Evolutionary conservation across 2,329 filamentous ascomycete species (phyloP).

Genomic region (Dothideomycetes sp.): DNA sequence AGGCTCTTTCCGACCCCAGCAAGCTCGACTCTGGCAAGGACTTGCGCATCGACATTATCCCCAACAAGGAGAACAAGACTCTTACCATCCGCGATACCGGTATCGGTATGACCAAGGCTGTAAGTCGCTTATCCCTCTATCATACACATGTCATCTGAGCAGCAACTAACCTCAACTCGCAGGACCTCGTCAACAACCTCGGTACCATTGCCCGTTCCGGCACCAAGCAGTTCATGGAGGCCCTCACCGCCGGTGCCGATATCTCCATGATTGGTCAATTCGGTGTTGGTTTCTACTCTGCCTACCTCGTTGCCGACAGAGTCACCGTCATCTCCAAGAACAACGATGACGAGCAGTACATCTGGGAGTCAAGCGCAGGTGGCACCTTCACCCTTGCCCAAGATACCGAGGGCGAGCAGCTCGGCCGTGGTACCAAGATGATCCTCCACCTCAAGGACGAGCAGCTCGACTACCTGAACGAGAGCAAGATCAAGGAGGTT

Average conservation of each 20-base stretch:
- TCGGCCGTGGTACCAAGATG: slow-evolving; percentile 95
- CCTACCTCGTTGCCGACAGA: slow-evolving; percentile 96
- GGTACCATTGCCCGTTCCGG: slow-evolving; percentile 98
- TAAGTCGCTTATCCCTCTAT: slow-evolving; percentile 37
- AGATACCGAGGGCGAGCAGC: slow-evolving; percentile 81
- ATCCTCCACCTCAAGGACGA: slow-evolving; percentile 99
- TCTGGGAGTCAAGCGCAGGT: slow-evolving; percentile 97
- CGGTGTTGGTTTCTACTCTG: slow-evolving; percentile 99
- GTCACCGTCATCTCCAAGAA: slow-evolving; percentile 95
- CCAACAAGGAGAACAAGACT: slow-evolving; percentile 94
- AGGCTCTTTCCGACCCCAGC: slow-evolving; percentile 90
- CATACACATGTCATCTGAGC: slow-evolving; percentile 32
- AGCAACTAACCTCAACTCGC: slow-evolving; percentile 33
- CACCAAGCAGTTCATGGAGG: slow-evolving; percentile 99
- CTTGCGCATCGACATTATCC: slow-evolving; percentile 97
- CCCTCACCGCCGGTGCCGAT: slow-evolving; percentile 92
- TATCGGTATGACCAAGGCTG: slow-evolving; percentile 99
- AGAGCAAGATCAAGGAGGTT: slow-evolving; percentile 99
- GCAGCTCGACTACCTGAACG: slow-evolving; percentile 96
- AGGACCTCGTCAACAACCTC: slow-evolving; percentile 97
- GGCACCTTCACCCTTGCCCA: slow-evolving; percentile 90
- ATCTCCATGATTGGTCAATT: slow-evolving; percentile 99
- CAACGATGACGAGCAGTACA: slow-evolving; percentile 99
- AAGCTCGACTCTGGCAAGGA: slow-evolving; percentile 98
- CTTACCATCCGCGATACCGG: slow-evolving; percentile 94